A percentile compares a stretch with the other conserved stretches of the same genome.
Conservation (phyloP, 495 filamentous ascomycete genomes). For the Penicillium soppii region DNA sequence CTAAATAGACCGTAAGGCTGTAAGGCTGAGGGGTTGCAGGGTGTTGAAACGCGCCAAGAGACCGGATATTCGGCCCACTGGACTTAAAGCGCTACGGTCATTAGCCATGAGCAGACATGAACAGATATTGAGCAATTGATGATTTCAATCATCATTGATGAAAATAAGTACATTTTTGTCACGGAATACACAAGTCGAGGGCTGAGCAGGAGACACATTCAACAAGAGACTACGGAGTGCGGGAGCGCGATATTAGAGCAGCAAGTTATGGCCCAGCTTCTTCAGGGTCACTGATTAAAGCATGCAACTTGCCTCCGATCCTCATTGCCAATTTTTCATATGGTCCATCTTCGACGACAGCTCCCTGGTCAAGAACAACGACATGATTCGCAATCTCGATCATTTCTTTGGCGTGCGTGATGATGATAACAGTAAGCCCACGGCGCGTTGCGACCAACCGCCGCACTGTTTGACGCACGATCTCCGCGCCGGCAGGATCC, state of each 20-base stretch:
- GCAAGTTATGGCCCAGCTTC: not conserved
- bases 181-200: no score
- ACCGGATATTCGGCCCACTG: no score
- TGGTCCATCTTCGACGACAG: conserved; percentile 62
- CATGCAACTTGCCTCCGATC: conserved; percentile 39
- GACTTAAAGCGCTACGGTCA: no score
- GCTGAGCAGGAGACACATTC: no score
- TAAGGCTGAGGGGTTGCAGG: not conserved
- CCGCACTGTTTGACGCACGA: conserved; percentile 63
- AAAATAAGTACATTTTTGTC: no score
- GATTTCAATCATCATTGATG: no score
- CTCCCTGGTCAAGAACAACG: conserved; percentile 66
- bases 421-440: conserved; percentile 57
- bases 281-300: conserved; percentile 28
- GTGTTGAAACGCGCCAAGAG: not conserved
- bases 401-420: conserved; percentile 82
- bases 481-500: conserved; percentile 66
- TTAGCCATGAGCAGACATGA: no score
- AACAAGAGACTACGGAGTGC: no score
- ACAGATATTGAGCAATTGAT: no score
- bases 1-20: not conserved
- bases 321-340: conserved; percentile 53
- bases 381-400: conserved; percentile 74
- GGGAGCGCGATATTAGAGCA: not conserved
- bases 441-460: conserved; percentile 33